These are phyloP conservation scores for Ramalina intermedia DNA, from an alignment of 495 filamentous ascomycete genomes.

Conservation along the genomic window DNA sequence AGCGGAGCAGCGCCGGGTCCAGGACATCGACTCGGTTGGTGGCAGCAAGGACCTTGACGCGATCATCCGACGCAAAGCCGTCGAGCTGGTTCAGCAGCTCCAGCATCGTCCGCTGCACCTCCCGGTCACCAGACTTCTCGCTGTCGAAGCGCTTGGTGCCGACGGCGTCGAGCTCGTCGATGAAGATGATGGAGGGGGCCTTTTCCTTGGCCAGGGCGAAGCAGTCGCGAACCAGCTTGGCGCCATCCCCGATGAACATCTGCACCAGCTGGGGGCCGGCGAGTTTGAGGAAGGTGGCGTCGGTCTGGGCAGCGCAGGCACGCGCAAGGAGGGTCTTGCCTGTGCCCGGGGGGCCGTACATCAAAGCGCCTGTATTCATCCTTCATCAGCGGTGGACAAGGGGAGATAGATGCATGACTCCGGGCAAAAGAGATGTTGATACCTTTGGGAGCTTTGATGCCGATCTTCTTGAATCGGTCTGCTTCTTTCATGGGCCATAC, in stretches of 20 bases:
- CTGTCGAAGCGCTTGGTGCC: constrained; percentile 98
- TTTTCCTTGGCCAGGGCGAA: constrained; percentile 82
- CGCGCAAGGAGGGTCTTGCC: constrained; percentile 95
- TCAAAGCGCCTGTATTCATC: constrained; percentile 58
- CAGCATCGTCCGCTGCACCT: constrained; percentile 98
- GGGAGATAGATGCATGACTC: neutral
- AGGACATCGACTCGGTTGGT: constrained; percentile 97
- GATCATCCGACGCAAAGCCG: constrained; percentile 95
- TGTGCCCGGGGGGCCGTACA: constrained; percentile 96
- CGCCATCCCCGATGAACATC: constrained; percentile 98
- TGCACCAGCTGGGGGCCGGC: constrained; percentile 97
- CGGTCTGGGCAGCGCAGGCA: constrained; percentile 94
- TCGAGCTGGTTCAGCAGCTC: constrained; percentile 98
- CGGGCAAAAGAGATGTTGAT: constrained; percentile 13
- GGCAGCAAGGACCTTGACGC: constrained; percentile 95
- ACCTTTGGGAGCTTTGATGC: constrained; percentile 99
- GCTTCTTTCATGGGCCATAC: constrained; percentile 99
- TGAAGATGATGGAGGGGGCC: constrained; percentile 96
- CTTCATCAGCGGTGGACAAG: neutral
- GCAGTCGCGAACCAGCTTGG: constrained; percentile 88
- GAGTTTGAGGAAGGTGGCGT: constrained; percentile 97
- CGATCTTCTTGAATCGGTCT: constrained; percentile 97
- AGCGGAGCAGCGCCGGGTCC: constrained; percentile 85
- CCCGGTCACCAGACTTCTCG: constrained; percentile 93
- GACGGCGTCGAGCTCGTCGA: constrained; percentile 93